Conservation (phyloP, 1,139 yeast genomes). For the Geotrichum histeridarum region DNA sequence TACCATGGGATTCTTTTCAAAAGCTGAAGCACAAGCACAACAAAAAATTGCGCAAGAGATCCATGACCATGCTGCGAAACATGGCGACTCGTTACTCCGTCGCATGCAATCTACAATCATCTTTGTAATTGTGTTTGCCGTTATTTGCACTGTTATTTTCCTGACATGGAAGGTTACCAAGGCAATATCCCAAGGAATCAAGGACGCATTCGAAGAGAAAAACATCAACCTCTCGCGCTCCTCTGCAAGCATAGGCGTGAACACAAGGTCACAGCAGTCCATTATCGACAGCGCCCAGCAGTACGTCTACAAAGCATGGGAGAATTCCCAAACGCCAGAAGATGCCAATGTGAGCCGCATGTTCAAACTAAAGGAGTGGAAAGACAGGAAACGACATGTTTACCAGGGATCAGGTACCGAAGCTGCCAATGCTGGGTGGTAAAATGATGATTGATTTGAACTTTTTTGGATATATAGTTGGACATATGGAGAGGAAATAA, state of each 20-base stretch:
- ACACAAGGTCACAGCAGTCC: slow-evolving; percentile 19
- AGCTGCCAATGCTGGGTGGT: slow-evolving; percentile 19
- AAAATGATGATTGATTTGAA: neutral
- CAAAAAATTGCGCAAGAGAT: no score
- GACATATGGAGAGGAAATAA: neutral
- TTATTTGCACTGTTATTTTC: slow-evolving; percentile 18
- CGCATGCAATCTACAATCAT: slow-evolving; percentile 19
- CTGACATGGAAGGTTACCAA: slow-evolving; percentile 16
- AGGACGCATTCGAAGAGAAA: slow-evolving; percentile 12
- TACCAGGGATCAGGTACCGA: slow-evolving; percentile 14
- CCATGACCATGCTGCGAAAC: neutral
- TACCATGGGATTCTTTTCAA: no score
- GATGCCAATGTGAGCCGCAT: slow-evolving; percentile 9
- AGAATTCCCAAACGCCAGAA: slow-evolving; percentile 23
- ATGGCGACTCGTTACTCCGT: neutral
- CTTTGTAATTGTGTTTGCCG: slow-evolving; percentile 17
- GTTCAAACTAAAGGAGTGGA: slow-evolving; percentile 14
- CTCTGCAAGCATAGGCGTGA: slow-evolving; percentile 20
- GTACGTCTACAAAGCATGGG: slow-evolving; percentile 23
- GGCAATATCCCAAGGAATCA: slow-evolving; percentile 10
- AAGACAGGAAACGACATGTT: slow-evolving; percentile 14
- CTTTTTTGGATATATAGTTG: neutral
- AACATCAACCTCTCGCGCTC: slow-evolving; percentile 18
- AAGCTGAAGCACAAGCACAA: no score
- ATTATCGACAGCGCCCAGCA: slow-evolving; percentile 23